Evolutionary conservation across 2,329 filamentous ascomycete species (phyloP).

Genomic region (Aphanoascus verrucosus): DNA sequence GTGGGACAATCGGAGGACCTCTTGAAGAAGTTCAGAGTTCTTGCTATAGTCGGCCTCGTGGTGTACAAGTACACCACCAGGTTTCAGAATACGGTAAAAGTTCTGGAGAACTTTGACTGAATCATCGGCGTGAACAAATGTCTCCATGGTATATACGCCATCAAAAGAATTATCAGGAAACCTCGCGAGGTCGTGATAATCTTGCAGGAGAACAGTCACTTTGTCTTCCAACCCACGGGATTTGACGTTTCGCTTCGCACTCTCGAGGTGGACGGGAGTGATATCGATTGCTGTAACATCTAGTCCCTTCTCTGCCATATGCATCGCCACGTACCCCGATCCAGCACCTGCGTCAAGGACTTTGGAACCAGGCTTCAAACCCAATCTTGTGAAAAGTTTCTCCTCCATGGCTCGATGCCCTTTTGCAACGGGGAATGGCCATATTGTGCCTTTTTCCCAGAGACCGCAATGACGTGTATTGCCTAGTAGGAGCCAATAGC

Average conservation of each 20-base stretch:
- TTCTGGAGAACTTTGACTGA: slow-evolving; percentile 35
- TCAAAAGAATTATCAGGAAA: slow-evolving; percentile 36
- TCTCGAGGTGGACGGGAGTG: slow-evolving; percentile 38
- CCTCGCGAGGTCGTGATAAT: slow-evolving; percentile 43
- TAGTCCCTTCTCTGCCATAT: slow-evolving; percentile 37
- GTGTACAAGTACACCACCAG: slow-evolving; percentile 31
- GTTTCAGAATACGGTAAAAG: slow-evolving; percentile 40
- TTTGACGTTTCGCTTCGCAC: slow-evolving; percentile 35
- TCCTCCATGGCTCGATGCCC: slow-evolving; percentile 43
- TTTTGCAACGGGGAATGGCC: slow-evolving; percentile 39
- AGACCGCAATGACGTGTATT: slow-evolving; percentile 44
- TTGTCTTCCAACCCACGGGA: slow-evolving; percentile 25
- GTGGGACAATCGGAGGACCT: slow-evolving; percentile 3
- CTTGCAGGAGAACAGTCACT: slow-evolving; percentile 35
- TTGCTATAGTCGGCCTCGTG: slow-evolving; percentile 9
- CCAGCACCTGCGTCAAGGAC: slow-evolving; percentile 46
- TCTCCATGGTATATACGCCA: slow-evolving; percentile 48
- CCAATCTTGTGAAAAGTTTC: slow-evolving; percentile 33
- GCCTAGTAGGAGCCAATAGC: slow-evolving; percentile 33
- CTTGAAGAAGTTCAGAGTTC: slow-evolving; percentile 5
- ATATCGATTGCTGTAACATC: slow-evolving; percentile 42
- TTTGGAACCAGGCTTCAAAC: slow-evolving; percentile 31
- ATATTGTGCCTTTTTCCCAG: slow-evolving; percentile 38
- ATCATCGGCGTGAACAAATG: slow-evolving; percentile 45
- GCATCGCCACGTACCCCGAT: slow-evolving; percentile 41